Evolutionary conservation across 2,329 filamentous ascomycete species (phyloP).

Genomic region (Xylaria sp.): DNA sequence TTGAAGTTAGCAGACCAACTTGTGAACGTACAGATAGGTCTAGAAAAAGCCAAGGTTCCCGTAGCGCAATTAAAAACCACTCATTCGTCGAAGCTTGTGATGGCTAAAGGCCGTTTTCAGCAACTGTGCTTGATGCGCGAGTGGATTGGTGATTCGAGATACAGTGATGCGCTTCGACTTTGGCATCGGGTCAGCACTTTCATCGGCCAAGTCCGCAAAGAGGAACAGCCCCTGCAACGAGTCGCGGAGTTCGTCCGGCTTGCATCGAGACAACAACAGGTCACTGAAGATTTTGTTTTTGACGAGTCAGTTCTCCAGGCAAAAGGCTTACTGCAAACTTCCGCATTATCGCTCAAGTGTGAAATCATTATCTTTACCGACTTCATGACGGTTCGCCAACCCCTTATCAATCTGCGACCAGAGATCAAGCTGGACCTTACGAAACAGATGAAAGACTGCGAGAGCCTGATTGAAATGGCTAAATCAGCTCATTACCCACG

Average conservation of each 20-base stretch:
- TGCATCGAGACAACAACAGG: conserved; percentile 49
- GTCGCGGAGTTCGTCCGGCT: conserved; percentile 58
- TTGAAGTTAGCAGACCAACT: conserved; percentile 53
- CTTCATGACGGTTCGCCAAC: conserved; percentile 42
- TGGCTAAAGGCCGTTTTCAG: conserved; percentile 30
- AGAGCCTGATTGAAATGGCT: conserved; percentile 54
- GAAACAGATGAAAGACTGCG: conserved; percentile 53
- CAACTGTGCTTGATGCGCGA: conserved; percentile 36
- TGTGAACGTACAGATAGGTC: conserved; percentile 34
- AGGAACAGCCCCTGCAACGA: conserved; percentile 62
- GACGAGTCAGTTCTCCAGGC: conserved; percentile 53
- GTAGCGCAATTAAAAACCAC: not conserved
- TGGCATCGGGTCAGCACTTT: conserved; percentile 40
- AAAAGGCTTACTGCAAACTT: conserved; percentile 55
- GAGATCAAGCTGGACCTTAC: conserved; percentile 45
- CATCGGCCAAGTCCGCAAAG: conserved; percentile 49
- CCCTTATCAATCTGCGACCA: conserved; percentile 1
- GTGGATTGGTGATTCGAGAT: conserved; percentile 42
- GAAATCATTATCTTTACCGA: conserved; percentile 60
- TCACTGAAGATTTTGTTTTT: conserved; percentile 47
- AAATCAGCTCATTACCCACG: conserved; percentile 49
- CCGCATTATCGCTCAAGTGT: conserved; percentile 58
- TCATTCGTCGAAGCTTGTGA: not conserved
- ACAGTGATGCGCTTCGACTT: conserved; percentile 39
- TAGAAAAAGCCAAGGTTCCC: not conserved